A percentile compares a stretch with the other conserved stretches of the same genome.
Evolutionary conservation across 2,329 filamentous ascomycete species (phyloP).

Genomic region (Aspergillus brunneoviolaceus): DNA sequence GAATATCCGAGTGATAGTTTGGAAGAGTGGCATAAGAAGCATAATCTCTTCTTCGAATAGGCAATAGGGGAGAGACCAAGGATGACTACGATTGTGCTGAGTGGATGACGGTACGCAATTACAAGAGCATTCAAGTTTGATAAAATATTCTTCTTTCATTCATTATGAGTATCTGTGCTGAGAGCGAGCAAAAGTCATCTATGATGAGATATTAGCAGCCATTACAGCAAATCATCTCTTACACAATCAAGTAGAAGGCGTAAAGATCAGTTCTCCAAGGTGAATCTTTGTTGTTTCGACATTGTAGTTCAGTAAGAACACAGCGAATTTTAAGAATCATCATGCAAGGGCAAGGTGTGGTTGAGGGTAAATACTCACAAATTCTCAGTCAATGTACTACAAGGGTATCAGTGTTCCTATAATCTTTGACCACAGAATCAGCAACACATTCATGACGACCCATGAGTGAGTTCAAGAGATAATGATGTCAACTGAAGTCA

Average conservation of each 20-base stretch:
- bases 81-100: background rate
- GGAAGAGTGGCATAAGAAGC: constrained; percentile 49
- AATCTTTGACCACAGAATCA: constrained; percentile 24
- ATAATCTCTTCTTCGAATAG: constrained; percentile 37
- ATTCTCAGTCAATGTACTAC: constrained; percentile 10
- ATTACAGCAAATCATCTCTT: constrained; percentile 10
- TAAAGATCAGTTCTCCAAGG: constrained; percentile 63
- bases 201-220: constrained; percentile 27
- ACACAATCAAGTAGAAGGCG: constrained; percentile 6
- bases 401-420: constrained; percentile 12
- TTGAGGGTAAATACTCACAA: constrained; percentile 23
- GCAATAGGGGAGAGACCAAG: background rate
- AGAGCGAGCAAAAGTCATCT: constrained; percentile 3
- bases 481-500: constrained; percentile 43
- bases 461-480: constrained; percentile 23
- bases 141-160: background rate
- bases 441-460: constrained; percentile 25
- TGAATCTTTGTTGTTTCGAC: constrained; percentile 59
- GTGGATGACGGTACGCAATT: constrained; percentile 6
- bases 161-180: background rate
- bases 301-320: constrained; percentile 63
- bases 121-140: background rate
- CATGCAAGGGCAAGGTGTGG: constrained; percentile 37
- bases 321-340: constrained; percentile 63
- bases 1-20: constrained; percentile 41